phyloP scores from a whole-genome alignment of 176 grass and related monocot species.

The Zoysia japonica region DNA sequence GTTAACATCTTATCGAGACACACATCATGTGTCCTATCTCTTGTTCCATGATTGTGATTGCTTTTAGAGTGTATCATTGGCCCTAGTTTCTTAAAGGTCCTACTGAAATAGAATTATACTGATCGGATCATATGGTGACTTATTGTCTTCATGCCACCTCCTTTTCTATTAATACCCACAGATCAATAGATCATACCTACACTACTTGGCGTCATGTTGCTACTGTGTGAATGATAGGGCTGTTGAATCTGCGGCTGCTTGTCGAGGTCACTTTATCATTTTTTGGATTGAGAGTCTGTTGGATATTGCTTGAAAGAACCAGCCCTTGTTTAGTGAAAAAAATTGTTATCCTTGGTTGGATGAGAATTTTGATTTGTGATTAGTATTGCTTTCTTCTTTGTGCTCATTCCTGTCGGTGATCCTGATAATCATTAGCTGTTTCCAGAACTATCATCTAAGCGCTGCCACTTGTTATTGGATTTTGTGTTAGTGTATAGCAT shows the following conservation, averaged over 20 bases:
- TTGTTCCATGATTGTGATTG: slow-evolving; percentile 38
- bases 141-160: slow-evolving; percentile 25
- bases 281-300: background rate
- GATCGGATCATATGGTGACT: slow-evolving; percentile 20
- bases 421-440: slow-evolving; percentile 12
- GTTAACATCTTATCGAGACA: slow-evolving; percentile 29
- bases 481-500: slow-evolving; percentile 32
- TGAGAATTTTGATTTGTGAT: background rate
- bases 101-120: slow-evolving; percentile 36
- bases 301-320: background rate
- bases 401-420: slow-evolving; percentile 37
- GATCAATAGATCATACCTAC: background rate
- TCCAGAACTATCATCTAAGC: background rate
- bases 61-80: slow-evolving; percentile 28
- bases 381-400: slow-evolving; percentile 13
- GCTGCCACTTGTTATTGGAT: background rate
- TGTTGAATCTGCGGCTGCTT: background rate
- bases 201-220: background rate
- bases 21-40: slow-evolving; percentile 18
- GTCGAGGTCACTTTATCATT: background rate
- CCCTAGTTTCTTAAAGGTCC: slow-evolving; percentile 29
- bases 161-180: background rate
- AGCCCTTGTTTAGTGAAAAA: background rate
- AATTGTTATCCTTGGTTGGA: background rate
- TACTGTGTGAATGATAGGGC: background rate